Base-by-base conservation (phyloP, 352 stramenopile genomes). In the Globisporangium nagaii region DNA sequence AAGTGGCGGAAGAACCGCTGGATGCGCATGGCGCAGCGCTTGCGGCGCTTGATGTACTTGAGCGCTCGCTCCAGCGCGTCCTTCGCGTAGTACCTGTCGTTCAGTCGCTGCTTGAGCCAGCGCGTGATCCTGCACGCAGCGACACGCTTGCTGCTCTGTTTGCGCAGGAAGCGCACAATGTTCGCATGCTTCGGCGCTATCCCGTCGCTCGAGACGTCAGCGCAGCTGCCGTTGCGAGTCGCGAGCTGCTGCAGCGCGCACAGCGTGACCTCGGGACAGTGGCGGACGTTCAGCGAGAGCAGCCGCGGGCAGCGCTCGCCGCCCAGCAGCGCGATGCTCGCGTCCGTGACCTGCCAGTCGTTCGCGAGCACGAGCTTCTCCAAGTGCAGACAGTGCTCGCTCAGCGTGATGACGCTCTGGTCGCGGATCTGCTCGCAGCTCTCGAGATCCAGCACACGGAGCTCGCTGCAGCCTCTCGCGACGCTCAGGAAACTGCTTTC, bases 401-500 rank as follows among this genome's bases (percentile, higher is more conserved):
- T 69, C 11, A 90, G 44, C 30, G 53, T 61, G 11, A 60, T n/a
- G 24, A 91, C 20, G 3, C 62, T 52, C 15, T 58, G 51, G 45
- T 91, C 76, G 7, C 64, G 40, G 27, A 91, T 73, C 50, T 93
- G 80, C 49, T 90, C 79, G 42, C 82, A 93, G 63, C 68, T 88
- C 53, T 89, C 75, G 12, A 90, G 61, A 13, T 93, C 78, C 3
- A 93, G 66, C 11, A 59, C 35, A 0, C 66, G 64, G 7, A 93
- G 62, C 12, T 62, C 51, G 1, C 46, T 25, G 36, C 78, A 87
- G 0, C 54, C 48, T 28, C 34, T 50, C 1, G 75, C 63, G 12
- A 90, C 56, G 9, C 31, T 37, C n/a, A 84, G 56, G 37, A 93
- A 86, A 28, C 73, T 86, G 17, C 42, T 22, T 32, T 73, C 55